A percentile compares a stretch with the other conserved stretches of the same genome.
phyloP scores from a whole-genome alignment of 371 early-diverging fungal genomes.

The Apophysomyces trapeziformis region DNA sequence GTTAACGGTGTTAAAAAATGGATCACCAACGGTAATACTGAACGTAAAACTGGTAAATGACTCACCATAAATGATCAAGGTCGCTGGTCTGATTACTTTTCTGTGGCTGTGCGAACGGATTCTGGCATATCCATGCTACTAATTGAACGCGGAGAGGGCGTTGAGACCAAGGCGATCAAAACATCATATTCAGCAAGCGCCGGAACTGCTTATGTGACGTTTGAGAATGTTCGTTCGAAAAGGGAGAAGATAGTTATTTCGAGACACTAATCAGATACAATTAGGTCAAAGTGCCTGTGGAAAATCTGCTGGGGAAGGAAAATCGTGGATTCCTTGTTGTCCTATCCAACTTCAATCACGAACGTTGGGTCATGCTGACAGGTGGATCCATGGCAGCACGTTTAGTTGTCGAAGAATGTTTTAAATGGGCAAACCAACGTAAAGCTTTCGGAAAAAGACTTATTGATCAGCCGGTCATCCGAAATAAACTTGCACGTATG shows the following conservation, averaged over 20 bases:
- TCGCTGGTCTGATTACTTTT: constrained; percentile 64
- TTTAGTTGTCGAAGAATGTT: constrained; percentile 79
- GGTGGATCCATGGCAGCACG: constrained; percentile 83
- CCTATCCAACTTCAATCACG: constrained; percentile 76
- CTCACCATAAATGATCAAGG: not conserved
- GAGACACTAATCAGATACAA: not conserved
- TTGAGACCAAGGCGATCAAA: constrained; percentile 67
- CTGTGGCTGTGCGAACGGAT: constrained; percentile 68
- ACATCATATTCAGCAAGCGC: constrained; percentile 68
- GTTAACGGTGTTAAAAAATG: constrained; percentile 87
- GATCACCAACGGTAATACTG: constrained; percentile 80
- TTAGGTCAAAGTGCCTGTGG: constrained; percentile 74
- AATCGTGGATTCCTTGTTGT: constrained; percentile 85
- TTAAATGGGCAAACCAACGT: constrained; percentile 88
- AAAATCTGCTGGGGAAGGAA: constrained; percentile 85
- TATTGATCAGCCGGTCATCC: constrained; percentile 67
- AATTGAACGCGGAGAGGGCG: constrained; percentile 69
- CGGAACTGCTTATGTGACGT: constrained; percentile 75
- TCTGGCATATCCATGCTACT: constrained; percentile 79
- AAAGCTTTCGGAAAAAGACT: constrained; percentile 84
- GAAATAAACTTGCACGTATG: constrained; percentile 72
- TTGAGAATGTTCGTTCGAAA: constrained; percentile 62
- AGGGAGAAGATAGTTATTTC: not conserved
- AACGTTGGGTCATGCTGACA: constrained; percentile 79
- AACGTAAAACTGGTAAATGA: constrained; percentile 7